A percentile compares a stretch with the other conserved stretches of the same genome.
phyloP scores from a whole-genome alignment of 2,329 filamentous ascomycete genomes.

The Neofusicoccum laricinum region DNA sequence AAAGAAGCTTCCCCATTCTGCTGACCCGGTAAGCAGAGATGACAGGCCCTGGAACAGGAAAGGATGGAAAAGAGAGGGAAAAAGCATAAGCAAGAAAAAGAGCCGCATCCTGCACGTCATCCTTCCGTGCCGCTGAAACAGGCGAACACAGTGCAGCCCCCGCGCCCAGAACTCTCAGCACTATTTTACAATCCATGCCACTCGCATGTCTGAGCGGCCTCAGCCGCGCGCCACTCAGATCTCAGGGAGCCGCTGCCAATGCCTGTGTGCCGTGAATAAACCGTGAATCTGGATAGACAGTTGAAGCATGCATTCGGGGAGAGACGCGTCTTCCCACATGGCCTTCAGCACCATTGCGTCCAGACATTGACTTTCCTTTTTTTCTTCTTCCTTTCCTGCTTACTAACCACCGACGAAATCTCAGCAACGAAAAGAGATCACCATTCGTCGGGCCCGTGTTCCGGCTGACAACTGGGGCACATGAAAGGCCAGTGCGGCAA shows the following conservation, averaged over 20 bases:
- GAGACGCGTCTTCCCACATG: too few species aligned
- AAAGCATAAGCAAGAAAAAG: not conserved
- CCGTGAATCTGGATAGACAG: not conserved
- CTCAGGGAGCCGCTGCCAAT: not conserved
- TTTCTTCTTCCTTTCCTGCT: not conserved
- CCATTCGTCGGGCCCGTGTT: not conserved
- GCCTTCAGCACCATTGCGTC: too few species aligned
- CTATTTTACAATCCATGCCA: not conserved
- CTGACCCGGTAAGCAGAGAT: not conserved
- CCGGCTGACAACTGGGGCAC: not conserved
- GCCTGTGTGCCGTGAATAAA: not conserved
- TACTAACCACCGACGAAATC: not conserved
- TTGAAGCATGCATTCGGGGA: not conserved
- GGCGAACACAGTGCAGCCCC: not conserved
- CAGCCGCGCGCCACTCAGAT: not conserved
- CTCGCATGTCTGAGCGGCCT: not conserved
- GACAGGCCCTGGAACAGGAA: not conserved
- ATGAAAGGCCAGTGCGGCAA: constrained; percentile 5
- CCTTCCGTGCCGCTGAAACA: not conserved
- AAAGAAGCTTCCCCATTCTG: constrained; percentile 5
- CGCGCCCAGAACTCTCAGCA: not conserved
- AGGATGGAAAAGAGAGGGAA: not conserved
- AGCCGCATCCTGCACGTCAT: constrained; percentile 6
- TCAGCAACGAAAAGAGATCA: too few species aligned
- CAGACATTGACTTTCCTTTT: not conserved